Evolutionary conservation across 805 yeast species (phyloP), one percentile per base, ranked within the genome.

Genomic region (Lachancea fermentati): DNA sequence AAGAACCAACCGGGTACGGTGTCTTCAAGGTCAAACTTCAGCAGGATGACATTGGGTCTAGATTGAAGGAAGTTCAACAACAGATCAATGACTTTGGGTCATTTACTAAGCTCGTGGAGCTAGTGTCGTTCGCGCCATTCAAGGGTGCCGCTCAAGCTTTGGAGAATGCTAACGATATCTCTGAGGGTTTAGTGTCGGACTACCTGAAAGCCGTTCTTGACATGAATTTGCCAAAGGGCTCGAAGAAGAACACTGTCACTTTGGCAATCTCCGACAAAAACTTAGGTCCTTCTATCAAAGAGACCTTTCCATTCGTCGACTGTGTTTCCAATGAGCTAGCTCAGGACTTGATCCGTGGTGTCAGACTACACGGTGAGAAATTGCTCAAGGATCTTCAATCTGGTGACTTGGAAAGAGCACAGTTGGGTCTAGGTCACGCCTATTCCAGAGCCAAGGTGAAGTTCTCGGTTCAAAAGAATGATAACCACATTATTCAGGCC

Each of bases 121-220:
- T 93, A 42, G 94, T 86, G 19, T 85, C 96, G 12, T 93, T 93
- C 69, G 95, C 96, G 45, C 98, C 98, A 37, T 93, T 93, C 77
- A 89, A 93, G 69, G 97, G 97, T 58, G 98, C 98, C 46, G 97
- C 98, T 39, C 97, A 93, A 68, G 98, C 98, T 46, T 78, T 93
- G 59, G 97, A 91, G 68, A 93, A 93, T 63, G 97, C 97, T 54
- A 93, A 93, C 63, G 97, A 93, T 63, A 84, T 93, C 55, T 85
- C 96, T 51, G 98, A 93, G 71, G 98, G 98, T 60, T 76, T 89
- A 55, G 95, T 91, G 42, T 83, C 89, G 44, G 97, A 93, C 55
- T 85, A 85, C 68, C 77, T 93, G 68, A 87, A 86, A 66, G 78
- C 94, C 30, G 76, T 93, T 42, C 70, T 93, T 53, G 97, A 91